phyloP scores from a whole-genome alignment of 371 early-diverging fungal species.

The Homolaphlyctis polyrhiza region DNA sequence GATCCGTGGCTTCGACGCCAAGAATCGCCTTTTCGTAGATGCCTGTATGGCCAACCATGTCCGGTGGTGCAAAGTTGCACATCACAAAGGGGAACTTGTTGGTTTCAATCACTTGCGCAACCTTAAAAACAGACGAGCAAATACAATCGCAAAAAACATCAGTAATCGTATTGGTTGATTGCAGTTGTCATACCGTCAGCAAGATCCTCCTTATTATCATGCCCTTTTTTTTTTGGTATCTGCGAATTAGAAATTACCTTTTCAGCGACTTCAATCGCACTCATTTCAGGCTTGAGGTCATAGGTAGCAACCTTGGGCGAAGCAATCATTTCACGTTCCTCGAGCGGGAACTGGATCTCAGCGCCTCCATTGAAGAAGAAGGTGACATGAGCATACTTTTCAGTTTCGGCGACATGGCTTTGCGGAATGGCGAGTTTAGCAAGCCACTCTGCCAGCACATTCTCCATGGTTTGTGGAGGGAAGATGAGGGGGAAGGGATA shows the following conservation, averaged over 20 bases:
- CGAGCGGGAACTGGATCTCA: slow-evolving; percentile 81
- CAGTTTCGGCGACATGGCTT: slow-evolving; percentile 97
- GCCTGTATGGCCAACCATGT: slow-evolving; percentile 99
- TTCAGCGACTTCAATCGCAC: slow-evolving; percentile 80
- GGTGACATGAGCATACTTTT: slow-evolving; percentile 99
- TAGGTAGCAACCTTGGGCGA: slow-evolving; percentile 97
- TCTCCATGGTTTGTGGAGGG: slow-evolving; percentile 93
- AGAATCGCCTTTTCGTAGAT: slow-evolving; percentile 88
- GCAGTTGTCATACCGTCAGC: too few species aligned
- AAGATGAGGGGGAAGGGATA: slow-evolving; percentile 90
- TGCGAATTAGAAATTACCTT: slow-evolving; percentile 44
- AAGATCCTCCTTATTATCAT: not conserved
- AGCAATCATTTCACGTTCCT: slow-evolving; percentile 87
- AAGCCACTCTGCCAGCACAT: slow-evolving; percentile 97
- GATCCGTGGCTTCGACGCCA: slow-evolving; percentile 94
- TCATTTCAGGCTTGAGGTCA: slow-evolving; percentile 96
- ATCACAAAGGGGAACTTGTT: slow-evolving; percentile 92
- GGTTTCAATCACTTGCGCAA: slow-evolving; percentile 74
- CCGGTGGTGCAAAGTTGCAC: slow-evolving; percentile 99
- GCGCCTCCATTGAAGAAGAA: slow-evolving; percentile 99
- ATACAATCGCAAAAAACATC: too few species aligned
- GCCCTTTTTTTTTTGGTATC: not conserved
- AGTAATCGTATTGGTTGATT: too few species aligned
- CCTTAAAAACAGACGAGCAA: too few species aligned
- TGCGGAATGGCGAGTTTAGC: slow-evolving; percentile 79